Base-by-base conservation (phyloP, 371 early-diverging fungal genomes). In the Chytridium lagenaria region DNA sequence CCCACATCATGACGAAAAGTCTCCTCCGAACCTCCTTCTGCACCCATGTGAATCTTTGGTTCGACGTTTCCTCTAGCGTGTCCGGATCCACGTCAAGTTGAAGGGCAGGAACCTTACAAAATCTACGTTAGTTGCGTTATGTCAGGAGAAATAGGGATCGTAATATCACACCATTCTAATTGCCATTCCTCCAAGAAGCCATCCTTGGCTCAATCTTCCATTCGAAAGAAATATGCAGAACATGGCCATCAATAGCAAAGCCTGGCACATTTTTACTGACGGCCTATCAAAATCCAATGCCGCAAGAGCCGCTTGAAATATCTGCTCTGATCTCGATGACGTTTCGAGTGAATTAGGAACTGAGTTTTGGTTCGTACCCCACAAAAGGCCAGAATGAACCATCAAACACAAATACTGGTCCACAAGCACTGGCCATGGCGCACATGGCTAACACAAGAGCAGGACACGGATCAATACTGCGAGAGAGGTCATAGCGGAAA, bases 191-290 rank as follows among this genome's bases (percentile, higher is more conserved):
- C 40, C 28, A 2, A 66, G 22, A 2, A 66, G 30, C 66, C 66
- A 66, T 26, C 66, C 66, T 15, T 66, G 44, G 44, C 66, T 66
- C 30, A 23, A 7, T 28, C 37, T 7, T 5, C 30, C 37, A 37
- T 37, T 66, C 30, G 66, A 38, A 2, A 66, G 3, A 66, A 40
- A 66, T 2, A 37, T 23, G 38, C 40, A 40, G 26, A n/a, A 66
- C 2, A 38, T 28, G n/a, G 40, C 49, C 10, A 66, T 3, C 10
- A 66, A 15, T 2, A 38, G 44, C 44, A 66, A 12, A 10, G 66
- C 44, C 44, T 66, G 66, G 30, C 66, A 66, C 66, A 66, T 66
- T 44, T 66, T 28, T 3, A 66, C 66, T 5, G 66, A 40, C 66
- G 66, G 66, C 30, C 28, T 66, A 28, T 66, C 66, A 30, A 40